Evolutionary conservation across 257 asterid genomes (phyloP), one percentile per base, ranked within the genome.

Genomic region (Salvia rosmarinus): DNA sequence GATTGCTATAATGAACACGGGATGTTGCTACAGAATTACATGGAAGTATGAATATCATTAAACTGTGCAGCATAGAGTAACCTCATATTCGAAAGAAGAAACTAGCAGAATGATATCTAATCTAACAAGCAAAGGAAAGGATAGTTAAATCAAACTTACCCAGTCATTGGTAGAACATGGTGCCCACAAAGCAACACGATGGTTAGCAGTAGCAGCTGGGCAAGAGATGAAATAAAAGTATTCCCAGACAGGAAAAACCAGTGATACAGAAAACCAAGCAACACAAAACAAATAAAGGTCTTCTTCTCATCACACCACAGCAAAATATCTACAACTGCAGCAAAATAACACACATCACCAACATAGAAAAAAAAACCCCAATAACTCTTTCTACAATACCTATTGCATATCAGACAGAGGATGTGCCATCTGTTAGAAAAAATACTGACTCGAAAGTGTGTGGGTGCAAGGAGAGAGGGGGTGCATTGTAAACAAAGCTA

Each of bases 281-380:
- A 67, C 61, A 91, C 64, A 71, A 95, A 95, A 74, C 82, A 87
- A 46, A 56, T 59, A 75, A 91, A 95, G 56, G 89, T 83, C 74
- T 77, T 83, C 89, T 82, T 88, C 82, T 95, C 98, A 81, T 88
- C 91, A 78, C 98, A 90, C 99, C 99, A 95, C 65, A 95, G 88
- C 82, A 95, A 85, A 82, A 91, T 78, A 62, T 95, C 93, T 44
- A 97, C 93, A 88, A 88, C 96, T 95, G 97, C 84, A 82, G 66
- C 11, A 76, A 63, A 75, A 74, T 32, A 72, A 44, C 7, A 78
- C 6, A 77, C 23, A 77, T 83, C 84, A 85, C 21, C 30, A 39
- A 32, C 14, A 49, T 52, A n/a, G 56, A 69, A 65, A 60, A 72
- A 46, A 72, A 17, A 39, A 59, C 49, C 55, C n/a, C 44, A 23